Percentiles rank a stretch among this genome's conserved stretches.
Conservation (phyloP, 2,329 filamentous ascomycete genomes). For the Ophiostoma sp. region DNA sequence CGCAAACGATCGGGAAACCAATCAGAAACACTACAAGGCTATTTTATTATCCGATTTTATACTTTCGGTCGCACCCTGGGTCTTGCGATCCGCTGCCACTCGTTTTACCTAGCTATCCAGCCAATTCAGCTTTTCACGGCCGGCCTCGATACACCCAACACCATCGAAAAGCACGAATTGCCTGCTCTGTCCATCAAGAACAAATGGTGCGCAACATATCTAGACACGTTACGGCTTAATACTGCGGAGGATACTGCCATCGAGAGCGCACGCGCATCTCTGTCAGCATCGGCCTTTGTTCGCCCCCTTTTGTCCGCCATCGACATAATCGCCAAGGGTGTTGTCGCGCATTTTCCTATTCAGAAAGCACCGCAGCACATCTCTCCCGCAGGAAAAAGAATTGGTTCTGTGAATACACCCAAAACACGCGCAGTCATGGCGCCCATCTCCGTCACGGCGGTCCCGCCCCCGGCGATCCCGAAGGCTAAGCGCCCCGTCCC, state of each 20-base stretch:
- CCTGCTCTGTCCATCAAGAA: background rate
- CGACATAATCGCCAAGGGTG: background rate
- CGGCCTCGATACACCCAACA: background rate
- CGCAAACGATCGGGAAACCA: too few relatives aligned
- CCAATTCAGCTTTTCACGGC: background rate
- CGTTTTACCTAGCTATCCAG: background rate
- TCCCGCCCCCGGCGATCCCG: conserved; percentile 40
- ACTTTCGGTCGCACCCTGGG: background rate
- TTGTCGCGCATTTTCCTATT: background rate
- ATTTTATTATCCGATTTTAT: background rate
- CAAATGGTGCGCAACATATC: conserved; percentile 7
- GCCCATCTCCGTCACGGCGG: conserved; percentile 46
- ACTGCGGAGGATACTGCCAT: conserved; percentile 10
- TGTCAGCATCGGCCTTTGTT: background rate
- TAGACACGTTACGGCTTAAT: background rate
- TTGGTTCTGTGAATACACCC: background rate
- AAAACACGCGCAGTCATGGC: conserved; percentile 41
- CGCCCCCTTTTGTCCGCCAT: conserved; percentile 1
- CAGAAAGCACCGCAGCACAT: background rate
- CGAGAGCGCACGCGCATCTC: conserved; percentile 1
- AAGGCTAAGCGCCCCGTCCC: conserved; percentile 67
- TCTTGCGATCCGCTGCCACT: conserved; percentile 13
- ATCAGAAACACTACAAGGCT: background rate
- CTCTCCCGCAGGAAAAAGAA: background rate
- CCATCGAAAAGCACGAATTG: background rate